A percentile compares a stretch with the other conserved stretches of the same genome.
Conservation (phyloP, 176 grass and related monocot genomes). For the Dactylis glomerata region DNA sequence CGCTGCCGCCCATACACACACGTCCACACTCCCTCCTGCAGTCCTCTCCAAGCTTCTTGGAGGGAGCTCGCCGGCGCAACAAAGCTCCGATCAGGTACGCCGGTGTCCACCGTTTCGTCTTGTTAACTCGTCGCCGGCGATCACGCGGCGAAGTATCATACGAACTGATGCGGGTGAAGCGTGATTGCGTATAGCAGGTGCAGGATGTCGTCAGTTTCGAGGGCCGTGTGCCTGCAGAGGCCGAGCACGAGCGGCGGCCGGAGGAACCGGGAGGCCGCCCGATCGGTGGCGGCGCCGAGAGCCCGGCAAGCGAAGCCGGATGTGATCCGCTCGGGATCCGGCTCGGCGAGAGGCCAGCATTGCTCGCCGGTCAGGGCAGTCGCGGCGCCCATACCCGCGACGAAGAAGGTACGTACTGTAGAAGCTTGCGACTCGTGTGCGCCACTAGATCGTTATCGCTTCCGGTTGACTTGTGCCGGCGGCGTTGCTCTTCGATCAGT, state of each 20-base stretch:
- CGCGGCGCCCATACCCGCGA: not conserved
- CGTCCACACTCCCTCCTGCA: not conserved
- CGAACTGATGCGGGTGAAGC: not conserved
- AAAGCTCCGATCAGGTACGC: not conserved
- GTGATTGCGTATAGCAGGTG: not conserved
- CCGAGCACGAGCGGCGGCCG: not conserved
- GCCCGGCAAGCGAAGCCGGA: not conserved
- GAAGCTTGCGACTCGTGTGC: not conserved
- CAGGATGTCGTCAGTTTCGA: slow-evolving; percentile 33
- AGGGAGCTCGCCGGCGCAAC: not conserved
- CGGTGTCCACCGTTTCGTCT: not conserved
- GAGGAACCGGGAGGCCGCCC: slow-evolving; percentile 6
- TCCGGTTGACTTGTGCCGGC: not conserved
- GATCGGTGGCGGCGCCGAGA: slow-evolving; percentile 11
- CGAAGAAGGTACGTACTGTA: slow-evolving; percentile 31
- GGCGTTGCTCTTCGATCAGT: not conserved
- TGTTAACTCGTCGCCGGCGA: not conserved
- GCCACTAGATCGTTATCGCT: not conserved
- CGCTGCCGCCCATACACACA: not conserved
- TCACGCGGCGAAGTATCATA: not conserved
- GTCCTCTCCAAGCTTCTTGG: not conserved
- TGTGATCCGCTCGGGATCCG: not conserved
- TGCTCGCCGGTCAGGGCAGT: slow-evolving; percentile 31
- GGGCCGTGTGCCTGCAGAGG: slow-evolving; percentile 26
- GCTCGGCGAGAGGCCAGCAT: not conserved